These are phyloP conservation scores for Leucocoprinus leucothites DNA, from an alignment of 768 basidiomycete species.

Conservation along the genomic window DNA sequence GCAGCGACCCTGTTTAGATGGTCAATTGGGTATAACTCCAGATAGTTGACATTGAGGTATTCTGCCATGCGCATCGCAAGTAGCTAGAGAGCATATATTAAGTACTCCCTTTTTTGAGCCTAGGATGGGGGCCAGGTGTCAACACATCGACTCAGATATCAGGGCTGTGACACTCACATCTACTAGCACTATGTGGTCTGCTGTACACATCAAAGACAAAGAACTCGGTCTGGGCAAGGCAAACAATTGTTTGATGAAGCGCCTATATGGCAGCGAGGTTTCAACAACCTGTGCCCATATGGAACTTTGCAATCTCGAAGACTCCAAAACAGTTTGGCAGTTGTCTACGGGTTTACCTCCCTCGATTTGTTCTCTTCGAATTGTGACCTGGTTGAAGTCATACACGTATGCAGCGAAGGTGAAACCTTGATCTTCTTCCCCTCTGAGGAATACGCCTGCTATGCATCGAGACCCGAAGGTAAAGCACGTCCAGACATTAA, in stretches of 20 bases:
- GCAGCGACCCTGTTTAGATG: no score
- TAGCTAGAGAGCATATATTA: no score
- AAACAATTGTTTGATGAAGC: conserved; percentile 26
- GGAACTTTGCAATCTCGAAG: conserved; percentile 13
- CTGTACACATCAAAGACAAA: conserved; percentile 47
- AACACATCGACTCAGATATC: no score
- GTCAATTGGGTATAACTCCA: no score
- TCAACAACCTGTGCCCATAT: conserved; percentile 39
- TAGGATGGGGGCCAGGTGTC: no score
- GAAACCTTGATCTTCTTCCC: conserved; percentile 11
- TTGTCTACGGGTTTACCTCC: not conserved
- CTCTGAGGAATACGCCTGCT: conserved; percentile 33
- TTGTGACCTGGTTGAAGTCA: conserved; percentile 49
- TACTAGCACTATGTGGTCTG: conserved; percentile 53
- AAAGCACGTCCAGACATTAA: conserved; percentile 56
- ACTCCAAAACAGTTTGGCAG: not conserved
- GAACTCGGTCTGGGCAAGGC: conserved; percentile 13
- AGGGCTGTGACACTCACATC: no score
- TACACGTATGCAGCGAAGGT: conserved; percentile 34
- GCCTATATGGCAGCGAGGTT: conserved; percentile 46
- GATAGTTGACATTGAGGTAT: no score
- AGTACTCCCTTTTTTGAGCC: no score
- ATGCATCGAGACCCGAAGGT: conserved; percentile 31
- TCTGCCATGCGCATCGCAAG: no score
- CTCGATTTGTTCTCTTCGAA: conserved; percentile 15